Percentiles rank a stretch among this genome's conserved stretches.
phyloP scores from a whole-genome alignment of 768 basidiomycete genomes.

The Tricholoma bakamatsutake region DNA sequence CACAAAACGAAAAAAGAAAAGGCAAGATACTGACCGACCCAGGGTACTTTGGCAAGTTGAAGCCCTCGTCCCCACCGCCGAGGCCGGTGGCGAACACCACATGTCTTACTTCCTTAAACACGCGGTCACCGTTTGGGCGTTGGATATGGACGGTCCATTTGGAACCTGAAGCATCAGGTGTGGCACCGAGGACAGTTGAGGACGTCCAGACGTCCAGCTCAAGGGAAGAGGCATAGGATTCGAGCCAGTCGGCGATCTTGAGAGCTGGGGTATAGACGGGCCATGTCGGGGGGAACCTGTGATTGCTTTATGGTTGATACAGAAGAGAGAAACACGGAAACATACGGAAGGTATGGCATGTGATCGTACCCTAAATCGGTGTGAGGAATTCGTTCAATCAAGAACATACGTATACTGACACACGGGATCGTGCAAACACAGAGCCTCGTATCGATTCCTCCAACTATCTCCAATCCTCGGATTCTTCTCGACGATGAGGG shows the following conservation, averaged over 20 bases:
- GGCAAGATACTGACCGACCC: conserved; percentile 30
- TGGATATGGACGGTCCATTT: conserved; percentile 40
- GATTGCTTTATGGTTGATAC: background rate
- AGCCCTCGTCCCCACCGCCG: conserved; percentile 30
- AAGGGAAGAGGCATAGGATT: conserved; percentile 52
- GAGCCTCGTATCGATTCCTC: conserved; percentile 57
- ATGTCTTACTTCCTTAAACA: conserved; percentile 38
- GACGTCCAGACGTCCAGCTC: conserved; percentile 64
- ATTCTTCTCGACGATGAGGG: conserved; percentile 57
- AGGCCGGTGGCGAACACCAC: conserved; percentile 53
- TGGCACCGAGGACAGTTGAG: conserved; percentile 28
- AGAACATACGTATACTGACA: conserved; percentile 38
- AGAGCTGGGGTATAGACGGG: conserved; percentile 52
- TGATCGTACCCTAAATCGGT: conserved; percentile 45
- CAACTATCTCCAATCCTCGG: conserved; percentile 55
- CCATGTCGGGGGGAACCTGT: conserved; percentile 55
- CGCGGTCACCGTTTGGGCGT: conserved; percentile 30
- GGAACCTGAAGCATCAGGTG: conserved; percentile 23
- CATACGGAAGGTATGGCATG: conserved; percentile 57
- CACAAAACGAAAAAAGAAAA: background rate
- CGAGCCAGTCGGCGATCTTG: conserved; percentile 66
- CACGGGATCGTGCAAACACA: conserved; percentile 62
- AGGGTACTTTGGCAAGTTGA: conserved; percentile 40
- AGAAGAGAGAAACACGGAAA: conserved; percentile 6
- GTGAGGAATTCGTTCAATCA: too few relatives aligned